A percentile compares a stretch with the other conserved stretches of the same genome.
phyloP scores from a whole-genome alignment of 768 basidiomycete species.

The Lentinus tigrinus region DNA sequence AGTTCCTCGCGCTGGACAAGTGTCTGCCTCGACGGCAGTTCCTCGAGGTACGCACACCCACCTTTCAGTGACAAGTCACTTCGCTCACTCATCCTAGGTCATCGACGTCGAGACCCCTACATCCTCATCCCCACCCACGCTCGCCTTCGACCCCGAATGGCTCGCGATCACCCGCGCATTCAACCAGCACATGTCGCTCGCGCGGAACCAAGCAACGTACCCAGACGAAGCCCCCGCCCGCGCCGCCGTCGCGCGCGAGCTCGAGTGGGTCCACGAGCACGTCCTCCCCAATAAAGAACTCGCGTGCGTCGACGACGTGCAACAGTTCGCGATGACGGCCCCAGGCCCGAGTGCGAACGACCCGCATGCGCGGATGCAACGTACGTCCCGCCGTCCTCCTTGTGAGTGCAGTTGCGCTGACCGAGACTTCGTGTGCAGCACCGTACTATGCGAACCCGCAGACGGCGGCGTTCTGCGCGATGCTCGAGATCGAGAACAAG shows the following conservation, averaged over 20 bases:
- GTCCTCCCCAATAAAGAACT: slow-evolving; percentile 34
- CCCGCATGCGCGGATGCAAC: slow-evolving; percentile 35
- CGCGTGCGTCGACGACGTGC: slow-evolving; percentile 42
- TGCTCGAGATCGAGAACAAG: slow-evolving; percentile 80
- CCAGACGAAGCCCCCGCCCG: slow-evolving; percentile 54
- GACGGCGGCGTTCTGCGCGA: slow-evolving; percentile 78
- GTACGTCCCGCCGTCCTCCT: slow-evolving; percentile 29
- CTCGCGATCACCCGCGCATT: slow-evolving; percentile 90
- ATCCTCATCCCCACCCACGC: slow-evolving; percentile 25
- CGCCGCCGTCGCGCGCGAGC: slow-evolving; percentile 54
- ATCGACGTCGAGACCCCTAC: slow-evolving; percentile 53
- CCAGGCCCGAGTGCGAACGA: slow-evolving; percentile 48
- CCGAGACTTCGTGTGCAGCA: slow-evolving; percentile 40
- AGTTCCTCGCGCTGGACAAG: slow-evolving; percentile 90
- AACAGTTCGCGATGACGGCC: slow-evolving; percentile 69
- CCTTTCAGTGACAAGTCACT: not conserved
- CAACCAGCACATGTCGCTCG: slow-evolving; percentile 69
- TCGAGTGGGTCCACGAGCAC: slow-evolving; percentile 67
- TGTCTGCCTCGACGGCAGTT: slow-evolving; percentile 61
- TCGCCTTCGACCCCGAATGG: slow-evolving; percentile 90
- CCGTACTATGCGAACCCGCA: slow-evolving; percentile 85
- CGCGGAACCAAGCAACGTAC: slow-evolving; percentile 48
- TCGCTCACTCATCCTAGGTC: slow-evolving; percentile 44
- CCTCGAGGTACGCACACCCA: slow-evolving; percentile 59
- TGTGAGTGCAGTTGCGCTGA: not conserved